phyloP scores from a whole-genome alignment of 1,284 basidiomycete genomes.

The Cryptococcus floricola region DNA sequence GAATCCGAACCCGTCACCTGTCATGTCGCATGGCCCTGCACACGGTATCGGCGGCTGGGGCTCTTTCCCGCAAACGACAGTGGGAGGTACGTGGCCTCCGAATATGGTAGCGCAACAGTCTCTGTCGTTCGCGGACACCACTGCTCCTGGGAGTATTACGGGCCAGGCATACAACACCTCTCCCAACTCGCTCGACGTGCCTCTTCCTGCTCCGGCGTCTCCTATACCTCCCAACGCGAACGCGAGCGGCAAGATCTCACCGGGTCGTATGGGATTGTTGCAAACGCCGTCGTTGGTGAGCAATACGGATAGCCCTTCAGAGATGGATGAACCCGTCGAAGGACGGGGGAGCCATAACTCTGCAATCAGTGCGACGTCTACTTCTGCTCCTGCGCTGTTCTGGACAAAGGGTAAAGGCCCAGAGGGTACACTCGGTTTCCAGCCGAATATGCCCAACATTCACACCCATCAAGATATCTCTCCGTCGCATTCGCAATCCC shows the following conservation, averaged over 20 bases:
- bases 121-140: constrained; percentile 1
- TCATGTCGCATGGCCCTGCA: not conserved
- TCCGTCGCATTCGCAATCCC: too few species aligned
- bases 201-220: constrained; percentile 2
- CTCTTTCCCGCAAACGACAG: constrained; percentile 1
- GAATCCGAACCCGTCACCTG: not conserved
- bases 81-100: not conserved
- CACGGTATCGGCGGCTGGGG: not conserved
- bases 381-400: too few species aligned
- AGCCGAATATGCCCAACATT: too few species aligned
- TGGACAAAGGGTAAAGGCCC: too few species aligned
- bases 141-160: constrained; percentile 9
- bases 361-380: too few species aligned
- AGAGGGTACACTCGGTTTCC: too few species aligned
- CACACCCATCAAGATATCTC: too few species aligned
- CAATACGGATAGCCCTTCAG: constrained; percentile 31
- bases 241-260: constrained; percentile 8
- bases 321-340: constrained; percentile 28
- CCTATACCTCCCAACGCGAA: not conserved
- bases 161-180: constrained; percentile 8
- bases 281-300: constrained; percentile 36
- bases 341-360: constrained; percentile 1
- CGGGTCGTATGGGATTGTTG: constrained; percentile 8
- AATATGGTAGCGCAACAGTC: too few species aligned
- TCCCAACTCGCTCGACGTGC: not conserved